Evolutionary conservation across 106 monocot species (phyloP).

Genomic region (Apostasia ramifera): DNA sequence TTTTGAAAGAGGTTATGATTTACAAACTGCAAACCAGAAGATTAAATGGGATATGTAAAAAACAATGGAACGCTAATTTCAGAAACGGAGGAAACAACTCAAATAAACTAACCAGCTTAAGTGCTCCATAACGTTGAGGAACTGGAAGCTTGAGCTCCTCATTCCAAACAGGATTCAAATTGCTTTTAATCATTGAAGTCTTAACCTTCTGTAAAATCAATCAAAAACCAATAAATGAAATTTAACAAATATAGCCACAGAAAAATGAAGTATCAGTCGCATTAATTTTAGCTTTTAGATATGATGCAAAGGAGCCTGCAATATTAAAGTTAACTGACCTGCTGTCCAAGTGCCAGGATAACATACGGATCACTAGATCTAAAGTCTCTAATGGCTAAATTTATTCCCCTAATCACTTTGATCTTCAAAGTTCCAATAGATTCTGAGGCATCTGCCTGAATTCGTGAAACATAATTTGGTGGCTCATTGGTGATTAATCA

Average conservation of each 20-base stretch:
- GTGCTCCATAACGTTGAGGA: slow-evolving; percentile 47
- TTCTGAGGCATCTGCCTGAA: slow-evolving; percentile 24
- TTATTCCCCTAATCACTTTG: slow-evolving; percentile 44
- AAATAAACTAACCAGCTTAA: slow-evolving; percentile 57
- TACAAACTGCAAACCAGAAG: too few relatives aligned
- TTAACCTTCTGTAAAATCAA: slow-evolving; percentile 37
- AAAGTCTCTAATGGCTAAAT: slow-evolving; percentile 60
- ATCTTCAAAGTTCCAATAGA: slow-evolving; percentile 59
- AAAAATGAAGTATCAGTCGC: too few relatives aligned
- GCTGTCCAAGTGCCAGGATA: slow-evolving; percentile 46
- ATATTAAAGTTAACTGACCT: slow-evolving; percentile 25
- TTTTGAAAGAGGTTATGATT: too few relatives aligned
- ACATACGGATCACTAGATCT: slow-evolving; percentile 68
- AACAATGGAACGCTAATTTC: too few relatives aligned
- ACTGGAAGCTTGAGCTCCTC: slow-evolving; percentile 63
- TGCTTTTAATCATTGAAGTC: slow-evolving; percentile 55
- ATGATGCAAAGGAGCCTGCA: too few relatives aligned
- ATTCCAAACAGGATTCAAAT: slow-evolving; percentile 86
- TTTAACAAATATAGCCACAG: too few relatives aligned
- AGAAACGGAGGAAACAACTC: background rate
- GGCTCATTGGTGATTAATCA: background rate
- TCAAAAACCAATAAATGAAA: background rate
- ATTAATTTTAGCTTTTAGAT: too few relatives aligned
- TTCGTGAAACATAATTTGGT: background rate
- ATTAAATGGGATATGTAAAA: too few relatives aligned